phyloP scores from a whole-genome alignment of 2,329 filamentous ascomycete species.

The Xylariaceae sp. region DNA sequence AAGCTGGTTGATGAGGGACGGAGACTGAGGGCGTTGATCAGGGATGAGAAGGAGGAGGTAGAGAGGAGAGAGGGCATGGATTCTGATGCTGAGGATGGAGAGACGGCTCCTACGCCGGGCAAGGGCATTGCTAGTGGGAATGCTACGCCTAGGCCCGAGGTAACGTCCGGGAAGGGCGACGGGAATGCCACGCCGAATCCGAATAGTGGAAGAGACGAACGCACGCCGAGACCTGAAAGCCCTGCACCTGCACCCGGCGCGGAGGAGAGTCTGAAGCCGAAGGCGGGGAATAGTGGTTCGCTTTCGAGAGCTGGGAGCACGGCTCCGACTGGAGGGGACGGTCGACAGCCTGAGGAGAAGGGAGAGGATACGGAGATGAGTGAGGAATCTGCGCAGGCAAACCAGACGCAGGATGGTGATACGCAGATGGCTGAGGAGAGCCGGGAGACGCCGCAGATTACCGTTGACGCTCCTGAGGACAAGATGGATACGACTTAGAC shows the following conservation, averaged over 20 bases:
- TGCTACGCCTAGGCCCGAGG: conserved; percentile 46
- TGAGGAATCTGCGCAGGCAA: conserved; percentile 33
- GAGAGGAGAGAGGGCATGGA: conserved; percentile 82
- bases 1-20: conserved; percentile 89
- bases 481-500: conserved; percentile 59
- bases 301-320: conserved; percentile 39
- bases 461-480: conserved; percentile 51
- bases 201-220: conserved; percentile 36
- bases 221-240: conserved; percentile 31
- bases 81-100: conserved; percentile 60
- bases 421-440: conserved; percentile 31
- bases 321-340: conserved; percentile 29
- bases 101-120: conserved; percentile 33
- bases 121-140: conserved; percentile 43
- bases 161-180: conserved; percentile 15
- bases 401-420: conserved; percentile 25
- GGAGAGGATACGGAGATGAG: conserved; percentile 33
- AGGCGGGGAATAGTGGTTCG: conserved; percentile 26
- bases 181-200: conserved; percentile 39
- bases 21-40: conserved; percentile 77
- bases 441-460: conserved; percentile 40
- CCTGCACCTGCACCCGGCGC: conserved; percentile 29
- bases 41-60: conserved; percentile 93
- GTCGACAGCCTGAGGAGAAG: conserved; percentile 36
- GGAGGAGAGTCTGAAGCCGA: conserved; percentile 33